phyloP scores from a whole-genome alignment of 805 yeast species.

The Babjeviella inositovora region DNA sequence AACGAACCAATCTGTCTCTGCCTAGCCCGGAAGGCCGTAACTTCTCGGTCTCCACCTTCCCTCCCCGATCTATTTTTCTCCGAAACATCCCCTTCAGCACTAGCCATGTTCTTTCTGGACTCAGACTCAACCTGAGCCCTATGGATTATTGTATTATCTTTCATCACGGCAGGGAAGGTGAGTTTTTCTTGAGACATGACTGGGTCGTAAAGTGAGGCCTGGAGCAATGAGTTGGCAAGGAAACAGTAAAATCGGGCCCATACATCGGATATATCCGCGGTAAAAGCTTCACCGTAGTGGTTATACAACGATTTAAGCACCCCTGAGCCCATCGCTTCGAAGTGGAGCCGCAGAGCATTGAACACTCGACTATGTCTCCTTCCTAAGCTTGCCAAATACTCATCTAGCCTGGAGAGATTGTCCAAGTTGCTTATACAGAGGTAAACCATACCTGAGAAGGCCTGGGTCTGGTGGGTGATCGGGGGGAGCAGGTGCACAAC shows the following conservation, averaged over 20 bases:
- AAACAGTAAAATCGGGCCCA: constrained; percentile 11
- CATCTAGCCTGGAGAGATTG: constrained; percentile 4
- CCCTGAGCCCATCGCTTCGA: constrained; percentile 5
- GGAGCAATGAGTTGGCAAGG: neutral
- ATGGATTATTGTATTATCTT: too few species aligned
- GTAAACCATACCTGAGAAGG: constrained; percentile 5
- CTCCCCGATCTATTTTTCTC: too few species aligned
- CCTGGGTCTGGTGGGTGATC: constrained; percentile 4
- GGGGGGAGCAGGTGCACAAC: constrained; percentile 3
- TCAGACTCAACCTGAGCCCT: too few species aligned
- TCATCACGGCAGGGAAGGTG: too few species aligned
- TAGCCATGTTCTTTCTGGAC: too few species aligned
- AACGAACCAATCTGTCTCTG: too few species aligned
- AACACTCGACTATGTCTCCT: constrained; percentile 5
- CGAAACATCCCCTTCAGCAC: too few species aligned
- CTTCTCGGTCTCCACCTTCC: too few species aligned
- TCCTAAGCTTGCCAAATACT: constrained; percentile 4
- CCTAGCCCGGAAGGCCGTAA: too few species aligned
- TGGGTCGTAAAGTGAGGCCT: neutral
- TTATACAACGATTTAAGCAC: constrained; percentile 3
- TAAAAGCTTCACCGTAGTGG: neutral
- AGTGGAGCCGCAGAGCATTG: constrained; percentile 5
- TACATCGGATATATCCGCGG: constrained; percentile 2
- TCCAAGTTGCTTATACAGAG: constrained; percentile 4
- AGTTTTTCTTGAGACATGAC: too few species aligned